Evolutionary conservation across 805 yeast genomes (phyloP).

Genomic region (Ogataea henricii): DNA sequence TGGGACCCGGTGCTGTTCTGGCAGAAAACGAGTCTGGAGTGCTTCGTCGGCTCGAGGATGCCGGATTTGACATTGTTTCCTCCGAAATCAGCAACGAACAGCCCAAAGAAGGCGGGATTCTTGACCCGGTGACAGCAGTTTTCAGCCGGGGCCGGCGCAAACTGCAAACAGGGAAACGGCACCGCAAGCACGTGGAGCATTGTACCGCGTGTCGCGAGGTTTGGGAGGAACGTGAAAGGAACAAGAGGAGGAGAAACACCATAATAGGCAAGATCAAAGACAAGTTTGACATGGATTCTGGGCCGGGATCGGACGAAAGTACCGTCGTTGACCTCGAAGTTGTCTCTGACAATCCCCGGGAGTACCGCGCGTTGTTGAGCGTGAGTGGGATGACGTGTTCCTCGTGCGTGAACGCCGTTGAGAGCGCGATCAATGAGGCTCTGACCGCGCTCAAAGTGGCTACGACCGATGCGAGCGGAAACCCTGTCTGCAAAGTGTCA

Average conservation of each 20-base stretch:
- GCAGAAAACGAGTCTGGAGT: constrained; percentile 29
- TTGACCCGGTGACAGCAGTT: constrained; percentile 20
- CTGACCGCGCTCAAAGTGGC: constrained; percentile 22
- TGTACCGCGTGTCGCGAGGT: constrained; percentile 45
- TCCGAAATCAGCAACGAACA: constrained; percentile 16
- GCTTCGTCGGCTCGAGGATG: constrained; percentile 29
- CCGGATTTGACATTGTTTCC: constrained; percentile 40
- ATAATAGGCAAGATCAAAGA: constrained; percentile 1
- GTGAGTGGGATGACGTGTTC: constrained; percentile 74
- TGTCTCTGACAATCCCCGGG: constrained; percentile 22
- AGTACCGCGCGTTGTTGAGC: constrained; percentile 53
- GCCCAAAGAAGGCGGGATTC: constrained; percentile 10
- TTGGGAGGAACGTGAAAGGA: constrained; percentile 15
- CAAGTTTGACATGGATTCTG: constrained; percentile 17
- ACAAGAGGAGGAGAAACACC: constrained; percentile 1
- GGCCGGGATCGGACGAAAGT: constrained; percentile 18
- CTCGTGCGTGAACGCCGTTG: constrained; percentile 50
- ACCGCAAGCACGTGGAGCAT: constrained; percentile 40
- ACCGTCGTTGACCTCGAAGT: constrained; percentile 30
- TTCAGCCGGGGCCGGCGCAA: constrained; percentile 11
- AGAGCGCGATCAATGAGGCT: constrained; percentile 40
- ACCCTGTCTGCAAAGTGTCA: constrained; percentile 34
- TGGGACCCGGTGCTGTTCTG: constrained; percentile 24
- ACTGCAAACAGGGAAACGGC: constrained; percentile 11
- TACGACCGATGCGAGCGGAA: constrained; percentile 14